phyloP scores from a whole-genome alignment of 2,329 filamentous ascomycete genomes.

The Alternaria tenuissima region DNA sequence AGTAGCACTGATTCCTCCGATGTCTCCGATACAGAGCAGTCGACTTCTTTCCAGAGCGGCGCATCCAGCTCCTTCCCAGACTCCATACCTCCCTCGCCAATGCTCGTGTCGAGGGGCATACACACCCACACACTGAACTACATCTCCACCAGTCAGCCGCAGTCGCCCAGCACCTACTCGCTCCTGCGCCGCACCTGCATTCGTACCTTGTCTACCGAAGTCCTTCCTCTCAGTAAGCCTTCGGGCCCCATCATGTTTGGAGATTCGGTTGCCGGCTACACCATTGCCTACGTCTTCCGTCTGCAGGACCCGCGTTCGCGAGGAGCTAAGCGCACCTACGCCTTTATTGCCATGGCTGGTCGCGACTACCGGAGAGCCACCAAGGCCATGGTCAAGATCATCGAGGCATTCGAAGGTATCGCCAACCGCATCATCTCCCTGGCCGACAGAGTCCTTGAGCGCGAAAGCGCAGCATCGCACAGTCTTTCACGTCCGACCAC shows the following conservation, averaged over 20 bases:
- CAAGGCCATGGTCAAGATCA: slow-evolving; percentile 52
- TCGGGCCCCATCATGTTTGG: slow-evolving; percentile 68
- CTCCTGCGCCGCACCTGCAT: slow-evolving; percentile 65
- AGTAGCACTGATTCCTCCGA: slow-evolving; percentile 49
- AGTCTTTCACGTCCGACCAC: slow-evolving; percentile 37
- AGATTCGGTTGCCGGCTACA: slow-evolving; percentile 64
- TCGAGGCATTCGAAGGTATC: slow-evolving; percentile 60
- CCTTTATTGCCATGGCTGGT: slow-evolving; percentile 64
- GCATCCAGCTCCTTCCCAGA: slow-evolving; percentile 41
- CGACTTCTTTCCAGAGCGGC: slow-evolving; percentile 46
- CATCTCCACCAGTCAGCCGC: slow-evolving; percentile 65
- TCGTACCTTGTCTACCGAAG: slow-evolving; percentile 65
- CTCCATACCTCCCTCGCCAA: slow-evolving; percentile 52
- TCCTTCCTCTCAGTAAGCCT: slow-evolving; percentile 63
- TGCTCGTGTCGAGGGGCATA: slow-evolving; percentile 51
- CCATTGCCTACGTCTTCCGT: slow-evolving; percentile 67
- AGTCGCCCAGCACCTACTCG: slow-evolving; percentile 62
- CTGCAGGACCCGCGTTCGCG: slow-evolving; percentile 66
- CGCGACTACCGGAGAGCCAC: slow-evolving; percentile 63
- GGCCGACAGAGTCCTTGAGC: slow-evolving; percentile 51
- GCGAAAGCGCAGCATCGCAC: slow-evolving; percentile 42
- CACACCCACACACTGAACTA: slow-evolving; percentile 67
- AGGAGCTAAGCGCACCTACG: slow-evolving; percentile 65
- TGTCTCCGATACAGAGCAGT: slow-evolving; percentile 50
- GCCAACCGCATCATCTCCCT: slow-evolving; percentile 60